Conservation (phyloP, 352 stramenopile species). For the Phytophthora pisi region DNA sequence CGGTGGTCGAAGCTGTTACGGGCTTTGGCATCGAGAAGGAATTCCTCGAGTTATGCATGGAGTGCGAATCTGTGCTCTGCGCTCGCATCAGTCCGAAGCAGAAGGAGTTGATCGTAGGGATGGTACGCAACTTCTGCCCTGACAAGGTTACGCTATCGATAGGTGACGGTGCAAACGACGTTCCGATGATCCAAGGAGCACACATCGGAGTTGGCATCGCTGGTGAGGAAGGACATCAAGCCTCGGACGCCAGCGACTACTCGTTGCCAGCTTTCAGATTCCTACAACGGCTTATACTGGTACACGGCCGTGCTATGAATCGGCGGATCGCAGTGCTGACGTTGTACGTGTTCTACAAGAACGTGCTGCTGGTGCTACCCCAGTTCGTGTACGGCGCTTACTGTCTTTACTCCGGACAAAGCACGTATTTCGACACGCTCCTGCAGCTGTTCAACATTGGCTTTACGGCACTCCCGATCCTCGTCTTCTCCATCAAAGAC, state of each 20-base stretch:
- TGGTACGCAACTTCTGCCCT: slow-evolving; percentile 73
- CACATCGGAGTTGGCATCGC: slow-evolving; percentile 73
- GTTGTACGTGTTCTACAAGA: slow-evolving; percentile 91
- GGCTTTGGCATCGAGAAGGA: slow-evolving; percentile 44
- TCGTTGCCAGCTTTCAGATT: slow-evolving; percentile 89
- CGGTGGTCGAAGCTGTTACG: slow-evolving; percentile 50
- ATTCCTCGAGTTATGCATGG: slow-evolving; percentile 61
- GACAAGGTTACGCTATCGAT: slow-evolving; percentile 79
- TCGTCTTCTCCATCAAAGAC: slow-evolving; percentile 67
- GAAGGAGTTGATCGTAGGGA: slow-evolving; percentile 96
- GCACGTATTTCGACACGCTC: slow-evolving; percentile 77
- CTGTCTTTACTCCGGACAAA: slow-evolving; percentile 80
- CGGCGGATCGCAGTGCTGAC: slow-evolving; percentile 66
- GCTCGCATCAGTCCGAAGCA: slow-evolving; percentile 96
- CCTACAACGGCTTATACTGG: slow-evolving; percentile 82
- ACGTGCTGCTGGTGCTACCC: slow-evolving; percentile 77
- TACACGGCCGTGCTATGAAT: slow-evolving; percentile 87
- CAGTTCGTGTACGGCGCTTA: slow-evolving; percentile 80
- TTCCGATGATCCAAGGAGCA: slow-evolving; percentile 91
- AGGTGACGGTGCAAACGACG: slow-evolving; percentile 93
- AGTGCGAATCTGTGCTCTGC: slow-evolving; percentile 94
- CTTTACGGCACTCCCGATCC: slow-evolving; percentile 75
- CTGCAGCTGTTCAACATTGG: slow-evolving; percentile 84
- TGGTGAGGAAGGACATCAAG: slow-evolving; percentile 79
- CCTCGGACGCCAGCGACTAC: slow-evolving; percentile 90